Conservation (phyloP, 2,329 filamentous ascomycete species). For the Fusarium nurragi region DNA sequence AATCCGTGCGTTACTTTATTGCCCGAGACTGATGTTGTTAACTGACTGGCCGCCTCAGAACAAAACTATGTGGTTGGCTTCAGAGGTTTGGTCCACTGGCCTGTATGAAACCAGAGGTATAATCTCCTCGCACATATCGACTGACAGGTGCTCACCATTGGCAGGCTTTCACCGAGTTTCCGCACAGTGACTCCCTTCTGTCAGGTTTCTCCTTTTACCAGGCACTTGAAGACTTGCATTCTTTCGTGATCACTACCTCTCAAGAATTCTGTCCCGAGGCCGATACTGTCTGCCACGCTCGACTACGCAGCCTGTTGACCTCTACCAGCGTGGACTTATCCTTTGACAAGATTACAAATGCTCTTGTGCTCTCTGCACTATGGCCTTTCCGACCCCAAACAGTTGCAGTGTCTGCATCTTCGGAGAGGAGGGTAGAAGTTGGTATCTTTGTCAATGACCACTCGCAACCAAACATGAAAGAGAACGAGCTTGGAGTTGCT, state of each 20-base stretch:
- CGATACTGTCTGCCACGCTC: slow-evolving; percentile 60
- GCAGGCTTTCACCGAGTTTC: slow-evolving; percentile 69
- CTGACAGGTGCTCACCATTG: slow-evolving; percentile 11
- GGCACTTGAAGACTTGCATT: slow-evolving; percentile 64
- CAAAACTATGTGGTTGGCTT: slow-evolving; percentile 67
- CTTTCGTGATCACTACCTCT: slow-evolving; percentile 64
- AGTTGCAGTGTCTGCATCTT: slow-evolving; percentile 53
- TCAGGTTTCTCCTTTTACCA: slow-evolving; percentile 76
- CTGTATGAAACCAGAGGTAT: slow-evolving; percentile 56
- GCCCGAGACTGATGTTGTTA: neutral
- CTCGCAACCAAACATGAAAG: slow-evolving; percentile 65
- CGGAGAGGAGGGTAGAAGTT: slow-evolving; percentile 74
- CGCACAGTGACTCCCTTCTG: slow-evolving; percentile 50
- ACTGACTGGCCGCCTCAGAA: slow-evolving; percentile 46
- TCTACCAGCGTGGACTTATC: slow-evolving; percentile 80
- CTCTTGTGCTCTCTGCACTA: slow-evolving; percentile 70
- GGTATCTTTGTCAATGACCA: slow-evolving; percentile 76
- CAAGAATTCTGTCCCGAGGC: slow-evolving; percentile 60
- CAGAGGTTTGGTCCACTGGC: slow-evolving; percentile 66
- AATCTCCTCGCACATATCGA: neutral
- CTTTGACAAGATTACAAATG: slow-evolving; percentile 73
- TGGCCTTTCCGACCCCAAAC: slow-evolving; percentile 63
- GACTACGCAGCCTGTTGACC: slow-evolving; percentile 55
- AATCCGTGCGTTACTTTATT: slow-evolving; percentile 37
- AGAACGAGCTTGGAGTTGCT: slow-evolving; percentile 79